Base-by-base conservation (phyloP, 83 land plant species). In the Thuja plicata region DNA sequence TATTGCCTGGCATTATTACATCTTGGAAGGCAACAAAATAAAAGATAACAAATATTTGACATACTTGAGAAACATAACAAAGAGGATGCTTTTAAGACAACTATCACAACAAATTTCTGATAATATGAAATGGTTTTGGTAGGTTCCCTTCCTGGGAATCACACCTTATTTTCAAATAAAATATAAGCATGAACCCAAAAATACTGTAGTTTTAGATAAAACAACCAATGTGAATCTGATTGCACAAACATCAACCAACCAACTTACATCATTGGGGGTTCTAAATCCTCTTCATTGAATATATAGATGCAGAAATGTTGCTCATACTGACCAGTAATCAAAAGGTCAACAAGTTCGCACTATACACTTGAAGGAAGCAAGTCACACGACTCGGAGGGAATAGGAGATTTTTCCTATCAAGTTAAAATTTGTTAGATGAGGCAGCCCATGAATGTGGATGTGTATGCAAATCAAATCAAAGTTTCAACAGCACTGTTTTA, bases 391-490 rank as follows among this genome's bases (percentile, higher is more conserved):
- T 85, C 87, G 10, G 32, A 62, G 34, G 87, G 62, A 85, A 54
- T 52, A 45, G 87, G 62, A 34, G 87, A 30, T 32, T 85, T 85
- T 85, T 85, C 87, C 87, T 85, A 57, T 52, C 32, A n/a, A 13
- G 40, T 54, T 13, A 52, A 85, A 48, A 54, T 24, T 85, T 19
- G 52, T 50, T 85, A 48, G 87, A 85, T 34, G 10, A 52, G 62
- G 37, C 16, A 12, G 62, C 52, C 46, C 46, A 27, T 80, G 21
- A 21, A 45, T 21, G 12, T 80, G 84, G 84, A 80, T 21, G 43
- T 41, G 50, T 10, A 41, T 35, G 84, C n/a, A 21, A 40, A 21
- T 24, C 84, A 80, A 80, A 40, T 21, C 30, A 52, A 85, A 50
- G 24, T 85, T 52, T 17, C 34, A 85, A 48, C 54, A 85, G 35